Percentiles rank a stretch among this genome's conserved stretches.
Conservation (phyloP, 2,329 filamentous ascomycete species). For the Aspergillus pseudoterreus region DNA sequence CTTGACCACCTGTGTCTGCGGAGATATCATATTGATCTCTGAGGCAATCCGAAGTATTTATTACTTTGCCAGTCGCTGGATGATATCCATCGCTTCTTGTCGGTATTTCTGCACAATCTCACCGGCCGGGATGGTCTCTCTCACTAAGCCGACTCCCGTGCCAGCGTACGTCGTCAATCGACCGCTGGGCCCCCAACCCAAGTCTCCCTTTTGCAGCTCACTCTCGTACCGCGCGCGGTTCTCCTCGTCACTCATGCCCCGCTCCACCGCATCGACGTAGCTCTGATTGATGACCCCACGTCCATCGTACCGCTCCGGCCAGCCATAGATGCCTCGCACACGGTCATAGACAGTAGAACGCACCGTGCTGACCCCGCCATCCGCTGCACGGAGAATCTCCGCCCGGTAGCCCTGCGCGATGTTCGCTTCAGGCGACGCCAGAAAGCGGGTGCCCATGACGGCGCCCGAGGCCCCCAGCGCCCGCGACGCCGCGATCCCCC, state of each 20-base stretch:
- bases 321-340: constrained; percentile 53
- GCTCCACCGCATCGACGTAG: constrained; percentile 39
- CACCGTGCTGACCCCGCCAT: constrained; percentile 51
- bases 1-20: neutral
- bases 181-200: constrained; percentile 50
- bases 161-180: constrained; percentile 62
- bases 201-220: constrained; percentile 50
- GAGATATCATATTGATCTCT: neutral
- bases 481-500: constrained; percentile 50
- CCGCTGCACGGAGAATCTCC: constrained; percentile 46
- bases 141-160: constrained; percentile 58
- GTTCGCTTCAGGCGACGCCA: constrained; percentile 50
- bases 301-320: constrained; percentile 57
- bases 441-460: constrained; percentile 62
- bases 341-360: constrained; percentile 52
- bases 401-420: constrained; percentile 49
- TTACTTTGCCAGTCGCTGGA: neutral
- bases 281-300: constrained; percentile 57
- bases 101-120: constrained; percentile 52
- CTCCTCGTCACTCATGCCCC: constrained; percentile 38
- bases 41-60: neutral
- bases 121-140: constrained; percentile 45
- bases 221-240: constrained; percentile 44
- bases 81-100: constrained; percentile 30
- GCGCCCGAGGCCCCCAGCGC: constrained; percentile 52